A percentile compares a stretch with the other conserved stretches of the same genome.
phyloP scores from a whole-genome alignment of 345 rosid species.

The Salix brachista region DNA sequence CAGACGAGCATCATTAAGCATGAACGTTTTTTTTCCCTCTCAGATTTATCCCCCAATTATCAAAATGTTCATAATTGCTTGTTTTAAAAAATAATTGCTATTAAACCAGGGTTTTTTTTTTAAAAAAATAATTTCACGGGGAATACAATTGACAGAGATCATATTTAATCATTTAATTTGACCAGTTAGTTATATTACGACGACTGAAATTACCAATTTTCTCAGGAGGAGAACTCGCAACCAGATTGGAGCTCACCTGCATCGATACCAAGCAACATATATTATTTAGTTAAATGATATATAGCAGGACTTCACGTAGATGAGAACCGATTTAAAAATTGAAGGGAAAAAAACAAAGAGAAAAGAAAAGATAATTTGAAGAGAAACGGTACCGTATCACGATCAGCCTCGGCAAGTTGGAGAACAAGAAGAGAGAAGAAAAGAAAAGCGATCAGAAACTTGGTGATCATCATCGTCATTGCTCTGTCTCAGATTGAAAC shows the following conservation, averaged over 20 bases:
- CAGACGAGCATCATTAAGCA: background rate
- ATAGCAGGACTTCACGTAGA: background rate
- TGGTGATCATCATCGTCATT: slow-evolving; percentile 4
- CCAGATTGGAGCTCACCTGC: slow-evolving; percentile 6
- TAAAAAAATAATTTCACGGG: fast-evolving
- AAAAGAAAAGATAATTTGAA: background rate
- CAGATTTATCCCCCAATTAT: too few relatives aligned
- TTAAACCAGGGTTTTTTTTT: too few relatives aligned
- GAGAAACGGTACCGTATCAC: background rate
- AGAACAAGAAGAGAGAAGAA: slow-evolving; percentile 8
- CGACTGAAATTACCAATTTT: slow-evolving; percentile 7
- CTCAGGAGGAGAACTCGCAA: background rate
- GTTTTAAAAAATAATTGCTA: too few relatives aligned
- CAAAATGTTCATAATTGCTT: too few relatives aligned
- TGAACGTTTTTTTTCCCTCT: background rate
- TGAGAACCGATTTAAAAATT: too few relatives aligned
- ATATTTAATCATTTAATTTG: background rate
- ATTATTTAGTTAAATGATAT: background rate
- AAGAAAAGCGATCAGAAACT: background rate
- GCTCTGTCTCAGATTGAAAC: background rate
- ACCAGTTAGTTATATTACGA: background rate
- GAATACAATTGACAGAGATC: too few relatives aligned
- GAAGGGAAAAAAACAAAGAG: background rate
- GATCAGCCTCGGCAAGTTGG: slow-evolving; percentile 5
- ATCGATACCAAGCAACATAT: background rate